A percentile compares a stretch with the other conserved stretches of the same genome.
These are phyloP conservation scores for Epichloe typhina DNA, from an alignment of 2,329 filamentous ascomycete genomes.

Conservation along the genomic window DNA sequence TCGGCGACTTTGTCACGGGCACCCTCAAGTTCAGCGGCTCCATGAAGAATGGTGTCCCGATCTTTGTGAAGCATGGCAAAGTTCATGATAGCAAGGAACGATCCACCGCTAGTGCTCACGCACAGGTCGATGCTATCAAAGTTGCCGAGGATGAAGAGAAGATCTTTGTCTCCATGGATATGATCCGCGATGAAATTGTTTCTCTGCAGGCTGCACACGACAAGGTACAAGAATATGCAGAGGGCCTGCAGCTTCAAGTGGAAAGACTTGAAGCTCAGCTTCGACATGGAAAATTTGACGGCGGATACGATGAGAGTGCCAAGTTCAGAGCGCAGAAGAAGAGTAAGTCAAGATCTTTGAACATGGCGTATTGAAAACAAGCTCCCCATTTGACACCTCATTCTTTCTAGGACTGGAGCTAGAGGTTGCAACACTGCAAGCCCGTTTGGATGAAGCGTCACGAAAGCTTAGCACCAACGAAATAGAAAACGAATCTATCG, in stretches of 20 bases:
- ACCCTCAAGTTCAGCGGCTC: constrained; percentile 37
- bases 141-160: constrained; percentile 41
- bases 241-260: constrained; percentile 38
- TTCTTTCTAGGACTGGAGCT: constrained; percentile 37
- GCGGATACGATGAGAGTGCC: constrained; percentile 29
- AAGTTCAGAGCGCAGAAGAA: constrained; percentile 39
- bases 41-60: constrained; percentile 38
- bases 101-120: constrained; percentile 25
- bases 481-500: constrained; percentile 48
- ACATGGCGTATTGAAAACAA: too few relatives aligned
- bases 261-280: constrained; percentile 36
- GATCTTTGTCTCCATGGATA: constrained; percentile 48
- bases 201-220: constrained; percentile 44
- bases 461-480: constrained; percentile 49
- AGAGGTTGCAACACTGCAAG: constrained; percentile 45
- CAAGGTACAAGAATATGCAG: constrained; percentile 40
- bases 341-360: constrained; percentile 28
- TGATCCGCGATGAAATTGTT: constrained; percentile 44
- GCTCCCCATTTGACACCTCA: neutral
- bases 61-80: constrained; percentile 41
- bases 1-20: constrained; percentile 45
- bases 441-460: constrained; percentile 48
- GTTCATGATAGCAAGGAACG: constrained; percentile 30
- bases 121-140: constrained; percentile 35
- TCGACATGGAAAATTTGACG: constrained; percentile 30